phyloP scores from a whole-genome alignment of 805 yeast species.

The Lachancea cidri region DNA sequence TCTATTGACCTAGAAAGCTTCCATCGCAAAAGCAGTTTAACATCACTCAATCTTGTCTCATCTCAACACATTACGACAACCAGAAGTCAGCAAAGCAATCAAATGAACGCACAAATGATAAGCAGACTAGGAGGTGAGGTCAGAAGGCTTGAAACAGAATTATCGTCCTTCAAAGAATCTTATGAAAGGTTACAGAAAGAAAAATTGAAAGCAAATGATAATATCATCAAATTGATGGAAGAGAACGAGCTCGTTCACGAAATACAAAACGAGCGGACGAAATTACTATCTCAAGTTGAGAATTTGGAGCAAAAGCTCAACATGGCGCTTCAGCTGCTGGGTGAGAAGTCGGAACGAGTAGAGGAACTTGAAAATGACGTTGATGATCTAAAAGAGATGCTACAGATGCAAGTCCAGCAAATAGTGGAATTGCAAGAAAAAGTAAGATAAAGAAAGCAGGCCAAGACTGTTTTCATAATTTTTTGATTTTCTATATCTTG shows the following conservation, averaged over 20 bases:
- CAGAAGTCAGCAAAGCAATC: conserved; percentile 7
- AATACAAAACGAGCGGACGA: conserved; percentile 32
- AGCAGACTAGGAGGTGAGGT: conserved; percentile 73
- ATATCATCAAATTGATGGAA: conserved; percentile 54
- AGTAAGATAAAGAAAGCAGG: conserved; percentile 12
- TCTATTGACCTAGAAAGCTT: conserved; percentile 20
- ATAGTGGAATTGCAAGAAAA: conserved; percentile 58
- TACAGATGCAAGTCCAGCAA: conserved; percentile 80
- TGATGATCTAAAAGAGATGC: conserved; percentile 77
- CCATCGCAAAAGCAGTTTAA: conserved; percentile 8
- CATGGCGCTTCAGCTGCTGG: conserved; percentile 61
- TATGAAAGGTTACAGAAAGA: conserved; percentile 47
- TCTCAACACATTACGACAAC: conserved; percentile 4
- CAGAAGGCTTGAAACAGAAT: conserved; percentile 74
- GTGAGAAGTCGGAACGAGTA: conserved; percentile 82
- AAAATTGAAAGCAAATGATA: conserved; percentile 63
- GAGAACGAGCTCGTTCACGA: conserved; percentile 44
- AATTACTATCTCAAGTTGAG: conserved; percentile 30
- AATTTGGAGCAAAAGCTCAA: conserved; percentile 42
- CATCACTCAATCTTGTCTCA: conserved; percentile 8
- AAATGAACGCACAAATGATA: conserved; percentile 47
- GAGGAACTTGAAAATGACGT: conserved; percentile 87
- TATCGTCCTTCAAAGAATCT: conserved; percentile 60
- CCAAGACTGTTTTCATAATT: no score
- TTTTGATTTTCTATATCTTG: no score